Percentiles rank a stretch among this genome's conserved stretches.
Conservation (phyloP, 257 asterid species). For the Vinca minor region DNA sequence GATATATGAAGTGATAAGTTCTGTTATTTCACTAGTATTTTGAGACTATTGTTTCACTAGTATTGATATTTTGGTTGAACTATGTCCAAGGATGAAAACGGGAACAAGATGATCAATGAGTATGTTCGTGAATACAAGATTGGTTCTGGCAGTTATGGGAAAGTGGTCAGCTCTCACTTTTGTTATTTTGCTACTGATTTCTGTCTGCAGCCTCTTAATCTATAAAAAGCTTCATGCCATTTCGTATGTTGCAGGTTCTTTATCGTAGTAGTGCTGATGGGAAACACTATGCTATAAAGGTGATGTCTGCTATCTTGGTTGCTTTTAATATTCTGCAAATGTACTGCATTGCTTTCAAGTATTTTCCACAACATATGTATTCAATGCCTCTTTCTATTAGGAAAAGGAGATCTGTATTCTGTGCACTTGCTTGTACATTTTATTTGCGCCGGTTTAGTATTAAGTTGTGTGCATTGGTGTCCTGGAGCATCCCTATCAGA, state of each 20-base stretch:
- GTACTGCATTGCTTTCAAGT: constrained; percentile 11
- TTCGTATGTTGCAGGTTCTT: constrained; percentile 63
- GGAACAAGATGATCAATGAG: constrained; percentile 76
- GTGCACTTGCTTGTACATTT: neutral
- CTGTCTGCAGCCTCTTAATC: constrained; percentile 9
- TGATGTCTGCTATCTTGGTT: constrained; percentile 20
- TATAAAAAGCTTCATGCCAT: constrained; percentile 13
- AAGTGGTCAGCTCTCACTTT: constrained; percentile 64
- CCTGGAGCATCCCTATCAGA: neutral
- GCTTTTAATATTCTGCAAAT: too few species aligned
- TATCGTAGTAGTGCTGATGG: constrained; percentile 70
- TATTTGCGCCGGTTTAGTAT: neutral
- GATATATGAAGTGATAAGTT: too few species aligned
- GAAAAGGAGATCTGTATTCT: neutral
- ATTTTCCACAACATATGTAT: neutral
- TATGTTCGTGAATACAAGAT: constrained; percentile 71
- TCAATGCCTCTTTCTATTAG: neutral
- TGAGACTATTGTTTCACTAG: too few species aligned
- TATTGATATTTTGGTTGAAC: constrained; percentile 16
- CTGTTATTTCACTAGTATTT: neutral
- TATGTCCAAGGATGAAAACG: constrained; percentile 58
- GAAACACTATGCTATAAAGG: constrained; percentile 86
- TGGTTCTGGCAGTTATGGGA: constrained; percentile 98
- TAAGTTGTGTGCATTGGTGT: neutral
- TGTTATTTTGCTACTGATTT: constrained; percentile 8